Evolutionary conservation across 257 asterid genomes (phyloP).

Genomic region (Solanum appendiculatum): DNA sequence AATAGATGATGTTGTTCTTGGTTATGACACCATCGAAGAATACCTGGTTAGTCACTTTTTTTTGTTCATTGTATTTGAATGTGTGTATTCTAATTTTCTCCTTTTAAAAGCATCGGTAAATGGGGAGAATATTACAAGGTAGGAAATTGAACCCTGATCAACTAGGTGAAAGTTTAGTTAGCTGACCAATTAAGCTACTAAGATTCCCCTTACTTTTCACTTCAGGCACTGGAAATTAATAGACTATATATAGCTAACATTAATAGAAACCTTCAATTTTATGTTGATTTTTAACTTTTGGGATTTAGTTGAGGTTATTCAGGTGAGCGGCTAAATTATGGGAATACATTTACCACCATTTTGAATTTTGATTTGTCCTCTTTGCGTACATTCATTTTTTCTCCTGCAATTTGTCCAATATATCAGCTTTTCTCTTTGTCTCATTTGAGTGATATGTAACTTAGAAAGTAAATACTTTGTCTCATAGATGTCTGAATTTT

Average conservation of each 20-base stretch:
- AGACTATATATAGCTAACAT: neutral
- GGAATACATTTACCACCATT: neutral
- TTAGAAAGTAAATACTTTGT: neutral
- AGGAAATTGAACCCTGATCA: neutral
- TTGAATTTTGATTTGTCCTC: neutral
- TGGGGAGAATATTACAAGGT: neutral
- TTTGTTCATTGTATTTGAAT: neutral
- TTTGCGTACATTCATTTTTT: neutral
- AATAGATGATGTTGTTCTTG: slow-evolving; percentile 64
- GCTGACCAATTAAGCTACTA: neutral
- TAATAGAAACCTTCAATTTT: neutral
- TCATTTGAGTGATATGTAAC: neutral
- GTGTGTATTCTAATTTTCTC: neutral
- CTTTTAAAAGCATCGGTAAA: neutral
- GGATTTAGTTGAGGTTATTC: neutral
- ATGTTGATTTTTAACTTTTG: neutral
- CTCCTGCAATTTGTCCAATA: neutral
- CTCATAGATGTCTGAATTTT: neutral
- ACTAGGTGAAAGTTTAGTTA: neutral
- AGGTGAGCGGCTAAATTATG: neutral
- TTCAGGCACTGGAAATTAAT: neutral
- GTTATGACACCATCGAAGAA: slow-evolving; percentile 52
- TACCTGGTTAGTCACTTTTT: slow-evolving; percentile 30
- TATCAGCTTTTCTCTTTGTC: neutral
- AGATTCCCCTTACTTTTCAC: neutral